A percentile compares a stretch with the other conserved stretches of the same genome.
Conservation (phyloP, 2,329 filamentous ascomycete species). For the Penicillium sclerotiorum region DNA sequence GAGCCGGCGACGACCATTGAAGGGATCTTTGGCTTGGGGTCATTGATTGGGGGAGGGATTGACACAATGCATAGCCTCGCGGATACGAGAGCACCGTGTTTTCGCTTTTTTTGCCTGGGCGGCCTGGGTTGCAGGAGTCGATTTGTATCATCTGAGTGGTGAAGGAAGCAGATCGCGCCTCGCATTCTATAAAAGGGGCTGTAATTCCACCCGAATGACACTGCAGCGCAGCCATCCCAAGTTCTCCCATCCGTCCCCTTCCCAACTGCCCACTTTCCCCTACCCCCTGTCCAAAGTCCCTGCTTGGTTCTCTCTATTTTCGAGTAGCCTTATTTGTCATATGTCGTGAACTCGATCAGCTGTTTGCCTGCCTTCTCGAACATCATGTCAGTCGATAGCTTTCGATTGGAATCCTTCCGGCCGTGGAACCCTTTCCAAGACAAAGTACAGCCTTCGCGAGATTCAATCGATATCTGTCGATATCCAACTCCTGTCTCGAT, state of each 20-base stretch:
- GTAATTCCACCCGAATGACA: slow-evolving; percentile 5
- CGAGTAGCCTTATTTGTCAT: not conserved
- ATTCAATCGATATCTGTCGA: slow-evolving; percentile 10
- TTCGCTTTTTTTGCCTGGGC: slow-evolving; percentile 6
- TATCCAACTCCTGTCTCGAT: slow-evolving; percentile 18
- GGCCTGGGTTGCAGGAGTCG: slow-evolving; percentile 7
- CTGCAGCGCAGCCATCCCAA: not conserved
- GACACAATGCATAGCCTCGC: slow-evolving; percentile 1
- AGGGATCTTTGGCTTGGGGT: slow-evolving; percentile 1
- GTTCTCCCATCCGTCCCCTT: slow-evolving; percentile 1
- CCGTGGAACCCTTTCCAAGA: slow-evolving; percentile 14
- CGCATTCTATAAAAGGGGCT: slow-evolving; percentile 11
- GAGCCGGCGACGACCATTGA: slow-evolving; percentile 3
- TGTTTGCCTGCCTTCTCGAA: slow-evolving; percentile 3
- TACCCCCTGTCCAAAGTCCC: not conserved
- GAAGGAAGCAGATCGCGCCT: slow-evolving; percentile 1
- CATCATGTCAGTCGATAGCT: slow-evolving; percentile 10
- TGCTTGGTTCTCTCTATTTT: not conserved
- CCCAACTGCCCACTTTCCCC: slow-evolving; percentile 1
- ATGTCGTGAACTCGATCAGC: not conserved
- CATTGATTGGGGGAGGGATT: slow-evolving; percentile 1
- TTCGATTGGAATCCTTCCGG: slow-evolving; percentile 16
- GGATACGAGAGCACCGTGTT: slow-evolving; percentile 3
- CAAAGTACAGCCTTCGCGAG: slow-evolving; percentile 7
- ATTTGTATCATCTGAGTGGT: not conserved